A percentile compares a stretch with the other conserved stretches of the same genome.
Conservation (phyloP, 192 early-diverging fungal genomes). For the Linderina pennispora region DNA sequence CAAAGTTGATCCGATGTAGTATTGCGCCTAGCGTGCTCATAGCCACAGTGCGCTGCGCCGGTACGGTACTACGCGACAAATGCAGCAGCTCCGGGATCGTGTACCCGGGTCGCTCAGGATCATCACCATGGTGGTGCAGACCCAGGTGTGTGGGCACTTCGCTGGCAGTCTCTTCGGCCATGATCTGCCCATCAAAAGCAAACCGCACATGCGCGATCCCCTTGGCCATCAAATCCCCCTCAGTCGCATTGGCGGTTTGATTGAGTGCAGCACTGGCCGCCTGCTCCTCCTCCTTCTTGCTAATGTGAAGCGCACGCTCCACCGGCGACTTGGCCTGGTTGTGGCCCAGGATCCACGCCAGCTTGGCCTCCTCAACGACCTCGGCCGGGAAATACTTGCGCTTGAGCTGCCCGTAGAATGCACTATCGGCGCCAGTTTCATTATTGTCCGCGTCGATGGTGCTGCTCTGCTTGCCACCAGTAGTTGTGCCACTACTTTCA, state of each 20-base stretch:
- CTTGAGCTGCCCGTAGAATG: conserved; percentile 31
- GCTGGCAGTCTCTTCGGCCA: conserved; percentile 40
- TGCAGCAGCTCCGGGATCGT: conserved; percentile 75
- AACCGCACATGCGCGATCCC: conserved; percentile 59
- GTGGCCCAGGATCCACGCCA: conserved; percentile 43
- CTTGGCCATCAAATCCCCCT: conserved; percentile 10
- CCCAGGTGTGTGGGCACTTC: conserved; percentile 59
- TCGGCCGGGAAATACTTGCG: conserved; percentile 33
- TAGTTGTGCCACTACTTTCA: not conserved
- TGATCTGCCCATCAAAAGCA: conserved; percentile 69
- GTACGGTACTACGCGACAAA: conserved; percentile 73
- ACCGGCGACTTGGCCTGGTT: conserved; percentile 42
- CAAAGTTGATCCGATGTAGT: conserved; percentile 39
- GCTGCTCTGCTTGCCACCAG: not conserved
- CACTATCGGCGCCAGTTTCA: conserved; percentile 18
- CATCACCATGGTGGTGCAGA: conserved; percentile 86
- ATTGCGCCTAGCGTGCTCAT: conserved; percentile 58
- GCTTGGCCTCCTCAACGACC: conserved; percentile 46
- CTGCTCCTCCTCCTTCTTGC: conserved; percentile 3
- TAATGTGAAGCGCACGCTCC: conserved; percentile 13
- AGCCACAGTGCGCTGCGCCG: conserved; percentile 68
- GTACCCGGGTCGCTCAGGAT: conserved; percentile 82
- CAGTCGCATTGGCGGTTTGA: not conserved
- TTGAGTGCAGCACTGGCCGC: conserved; percentile 1
- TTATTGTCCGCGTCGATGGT: conserved; percentile 25